Evolutionary conservation across 768 basidiomycete genomes (phyloP), one percentile per base, ranked within the genome.

Genomic region (Tylopilus subfusipes): DNA sequence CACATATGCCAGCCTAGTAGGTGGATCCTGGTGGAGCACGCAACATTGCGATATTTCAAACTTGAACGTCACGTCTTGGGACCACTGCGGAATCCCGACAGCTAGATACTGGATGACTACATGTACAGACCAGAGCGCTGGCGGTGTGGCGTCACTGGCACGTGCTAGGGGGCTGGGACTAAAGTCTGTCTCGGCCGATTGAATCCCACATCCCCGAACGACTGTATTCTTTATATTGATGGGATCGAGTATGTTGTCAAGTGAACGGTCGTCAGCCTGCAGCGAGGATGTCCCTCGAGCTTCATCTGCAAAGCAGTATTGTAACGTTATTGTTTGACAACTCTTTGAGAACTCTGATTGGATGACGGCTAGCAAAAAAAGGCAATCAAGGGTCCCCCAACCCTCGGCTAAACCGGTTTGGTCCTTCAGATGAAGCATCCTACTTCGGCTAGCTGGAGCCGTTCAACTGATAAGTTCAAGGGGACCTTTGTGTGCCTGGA

Each of bases 211-310:
- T 42, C 12, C 24, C 21, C n/a, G 4, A 30, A 42, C 25, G 27
- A n/a, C 18, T 16, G 38, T 18, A 36, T 39, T 39, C 38, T 39
- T 24, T 19, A 10, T 27, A n/a, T 46, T 18, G 42, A 51, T 48
- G 51, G 40, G 52, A 58, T 40, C 12, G 44, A 43, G 29, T 2
- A 19, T 5, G 30, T 48, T 36, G 48, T 39, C 44, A 53, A 50
- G 55, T 30, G 44, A 45, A 39, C 22, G 22, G 48, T n/a, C 10
- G 36, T 50, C 36, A 46, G 3, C 24, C 19, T n/a, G 16, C 30
- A n/a, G n/a, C n/a, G 25, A 31, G 19, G 27, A 48, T 14, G 36
- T 11, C 21, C 16, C 25, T 36, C 45, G 33, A 49, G 34, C n/a
- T n/a, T n/a, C n/a, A n/a, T n/a, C n/a, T n/a, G n/a, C n/a, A n/a